Base-by-base conservation (phyloP, 1,139 yeast genomes). In the Nadsonia commutata region DNA sequence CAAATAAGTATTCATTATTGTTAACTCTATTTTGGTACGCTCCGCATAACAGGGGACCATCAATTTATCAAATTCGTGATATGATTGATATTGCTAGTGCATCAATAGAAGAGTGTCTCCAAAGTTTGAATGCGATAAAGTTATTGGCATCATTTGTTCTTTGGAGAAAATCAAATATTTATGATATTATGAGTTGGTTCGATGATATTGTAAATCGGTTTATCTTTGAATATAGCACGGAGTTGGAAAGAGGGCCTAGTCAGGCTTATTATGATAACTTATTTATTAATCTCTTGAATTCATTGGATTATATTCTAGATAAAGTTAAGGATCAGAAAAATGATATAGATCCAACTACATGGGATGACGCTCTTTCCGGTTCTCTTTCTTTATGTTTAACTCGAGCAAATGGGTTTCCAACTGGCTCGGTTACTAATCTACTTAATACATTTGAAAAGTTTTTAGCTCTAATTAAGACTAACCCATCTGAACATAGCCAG, bases 1-100 rank as follows among this genome's bases (percentile, higher is more conserved):
- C 49, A 21, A 51, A 52, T 31, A 49, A 48, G 36, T 51, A 46
- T 37, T 45, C 49, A 13, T 42, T 52, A 11, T 41, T 50, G n/a
- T 41, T 51, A 37, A 47, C 50, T 11, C 38, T 45, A 33, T 50
- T 48, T 37, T 36, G 38, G 9, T 44, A 43, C 41, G 41, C 46
- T 23, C 47, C 46, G 13, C 31, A 39, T 11, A 39, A 38, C 4
- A 27, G 37, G n/a, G 43, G 54, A 20, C 54, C 52, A 4, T 43
- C 52, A 8, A 40, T 50, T 23, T 46, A 43, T 4, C 53, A 49
- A 38, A 43, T 52, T 13, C 39, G 46, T 20, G 43, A 46, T 23
- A 42, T 43, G 18, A 45, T 50, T 19, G 44, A 33, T 16, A 38
- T 51, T 18, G 41, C 43, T 11, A 48, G 48, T 20, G 51, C 54